Conservation (phyloP, 192 early-diverging fungal species). For the Linnemannia elongata region DNA sequence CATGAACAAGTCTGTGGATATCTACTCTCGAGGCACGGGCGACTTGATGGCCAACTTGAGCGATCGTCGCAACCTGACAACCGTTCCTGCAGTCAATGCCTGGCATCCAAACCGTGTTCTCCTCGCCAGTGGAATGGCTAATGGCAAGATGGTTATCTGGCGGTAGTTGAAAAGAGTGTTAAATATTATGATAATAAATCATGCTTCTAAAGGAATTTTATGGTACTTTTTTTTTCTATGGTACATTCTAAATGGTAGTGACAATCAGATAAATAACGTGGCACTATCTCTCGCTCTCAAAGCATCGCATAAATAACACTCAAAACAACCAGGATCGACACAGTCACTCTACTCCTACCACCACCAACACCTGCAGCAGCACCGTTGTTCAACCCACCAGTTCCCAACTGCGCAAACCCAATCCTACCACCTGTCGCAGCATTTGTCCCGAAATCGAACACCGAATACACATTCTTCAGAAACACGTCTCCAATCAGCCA, state of each 20-base stretch:
- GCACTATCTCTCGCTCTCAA: neutral
- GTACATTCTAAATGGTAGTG: neutral
- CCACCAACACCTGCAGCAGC: too few relatives aligned
- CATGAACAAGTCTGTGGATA: conserved; percentile 73
- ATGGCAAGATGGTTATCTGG: conserved; percentile 73
- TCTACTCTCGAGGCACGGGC: conserved; percentile 70
- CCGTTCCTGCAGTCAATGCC: conserved; percentile 72
- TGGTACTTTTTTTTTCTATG: neutral
- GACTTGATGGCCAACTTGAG: conserved; percentile 62
- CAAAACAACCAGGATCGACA: neutral
- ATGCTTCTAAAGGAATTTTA: neutral
- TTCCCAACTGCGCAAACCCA: conserved; percentile 57
- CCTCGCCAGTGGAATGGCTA: conserved; percentile 67
- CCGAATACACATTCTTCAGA: conserved; percentile 63
- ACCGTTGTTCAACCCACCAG: neutral
- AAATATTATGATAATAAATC: neutral
- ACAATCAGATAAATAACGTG: neutral
- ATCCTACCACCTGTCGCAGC: conserved; percentile 42
- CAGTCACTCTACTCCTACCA: neutral
- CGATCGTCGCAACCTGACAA: conserved; percentile 40
- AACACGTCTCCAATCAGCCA: conserved; percentile 67
- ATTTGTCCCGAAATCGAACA: conserved; percentile 62
- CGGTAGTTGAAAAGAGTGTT: conserved; percentile 7
- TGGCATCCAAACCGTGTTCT: conserved; percentile 71
- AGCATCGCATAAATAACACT: neutral